Evolutionary conservation across 2,329 filamentous ascomycete genomes (phyloP), one percentile per base, ranked within the genome.

Genomic region (Alternaria sp.): DNA sequence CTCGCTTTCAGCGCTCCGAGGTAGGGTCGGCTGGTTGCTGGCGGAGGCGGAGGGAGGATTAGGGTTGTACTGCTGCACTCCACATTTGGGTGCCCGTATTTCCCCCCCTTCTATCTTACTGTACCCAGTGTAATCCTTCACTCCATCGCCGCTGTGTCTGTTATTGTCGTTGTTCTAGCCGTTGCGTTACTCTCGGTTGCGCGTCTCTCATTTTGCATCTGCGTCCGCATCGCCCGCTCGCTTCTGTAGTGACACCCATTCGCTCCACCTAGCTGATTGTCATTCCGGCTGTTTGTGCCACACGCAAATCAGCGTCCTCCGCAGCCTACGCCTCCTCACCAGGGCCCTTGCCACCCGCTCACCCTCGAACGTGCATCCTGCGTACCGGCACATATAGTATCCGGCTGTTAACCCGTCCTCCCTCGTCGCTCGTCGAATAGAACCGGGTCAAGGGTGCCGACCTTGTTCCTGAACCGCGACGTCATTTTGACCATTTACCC

Each of bases 401-500:
- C 32, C 44, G 44, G 56, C 50, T 59, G 25, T 53, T 32, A 21
- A 43, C 40, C 45, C 49, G 30, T 32, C 57, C 57, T 36, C 36
- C 46, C 45, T 55, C 40, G 47, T 58, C 36, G 53, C 57, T 57
- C 30, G 44, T 51, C 45, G 21, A 30, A 49, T 17, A 49, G 12
- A 49, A 49, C 25, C 47, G n/a, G 30, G 52, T 25, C 52, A 49
- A 61, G 57, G 60, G 49, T 54, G 44, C 32, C 12, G 32, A 54
- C 58, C 62, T 68, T 64, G 62, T 67, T 69, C 70, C 65, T 65
- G 49, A 52, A 40, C 58, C 8, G 21, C 28, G 61, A 74, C 72
- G 72, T 73, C 72, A 74, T 73, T 52, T 47, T 30, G 59, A 66
- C 55, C 26, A 47, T 59, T 62, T 59, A 53, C 44, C 55, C 60